These are phyloP conservation scores for Lasiodiplodia citricola DNA, from an alignment of 2,329 filamentous ascomycete genomes.

Conservation along the genomic window DNA sequence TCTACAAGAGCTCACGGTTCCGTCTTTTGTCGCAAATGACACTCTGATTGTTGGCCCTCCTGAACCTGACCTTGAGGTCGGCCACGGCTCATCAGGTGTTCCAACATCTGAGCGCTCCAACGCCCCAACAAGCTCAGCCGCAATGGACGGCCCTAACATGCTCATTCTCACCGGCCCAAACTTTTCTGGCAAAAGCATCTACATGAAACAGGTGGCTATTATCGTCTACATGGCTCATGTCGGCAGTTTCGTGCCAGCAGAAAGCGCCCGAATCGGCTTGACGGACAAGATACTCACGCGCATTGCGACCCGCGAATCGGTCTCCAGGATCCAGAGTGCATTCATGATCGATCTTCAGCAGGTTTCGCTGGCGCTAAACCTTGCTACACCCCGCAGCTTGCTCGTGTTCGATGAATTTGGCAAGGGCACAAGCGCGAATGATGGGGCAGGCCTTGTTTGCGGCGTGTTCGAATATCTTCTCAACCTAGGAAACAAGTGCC, in stretches of 20 bases:
- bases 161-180: constrained; percentile 90
- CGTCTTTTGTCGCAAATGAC: constrained; percentile 83
- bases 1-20: constrained; percentile 81
- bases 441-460: constrained; percentile 68
- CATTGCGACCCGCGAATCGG: constrained; percentile 74
- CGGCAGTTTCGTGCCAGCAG: constrained; percentile 86
- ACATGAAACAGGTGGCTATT: constrained; percentile 89
- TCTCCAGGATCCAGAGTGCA: constrained; percentile 68
- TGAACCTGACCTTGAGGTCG: constrained; percentile 30
- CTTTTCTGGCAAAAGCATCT: constrained; percentile 95
- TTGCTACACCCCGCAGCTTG: constrained; percentile 77
- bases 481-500: constrained; percentile 52
- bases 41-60: constrained; percentile 65
- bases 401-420: constrained; percentile 93
- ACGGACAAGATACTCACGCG: constrained; percentile 93
- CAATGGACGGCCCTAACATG: constrained; percentile 62
- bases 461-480: constrained; percentile 65
- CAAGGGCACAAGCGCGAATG: constrained; percentile 68
- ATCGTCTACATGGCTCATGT: constrained; percentile 93
- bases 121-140: constrained; percentile 7
- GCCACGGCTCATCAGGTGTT: constrained; percentile 29
- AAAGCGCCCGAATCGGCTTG: constrained; percentile 75
- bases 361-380: constrained; percentile 74
- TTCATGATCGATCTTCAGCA: constrained; percentile 89
- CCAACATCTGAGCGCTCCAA: neutral